phyloP scores from a whole-genome alignment of 1,284 basidiomycete genomes.

The Malassezia sp. region DNA sequence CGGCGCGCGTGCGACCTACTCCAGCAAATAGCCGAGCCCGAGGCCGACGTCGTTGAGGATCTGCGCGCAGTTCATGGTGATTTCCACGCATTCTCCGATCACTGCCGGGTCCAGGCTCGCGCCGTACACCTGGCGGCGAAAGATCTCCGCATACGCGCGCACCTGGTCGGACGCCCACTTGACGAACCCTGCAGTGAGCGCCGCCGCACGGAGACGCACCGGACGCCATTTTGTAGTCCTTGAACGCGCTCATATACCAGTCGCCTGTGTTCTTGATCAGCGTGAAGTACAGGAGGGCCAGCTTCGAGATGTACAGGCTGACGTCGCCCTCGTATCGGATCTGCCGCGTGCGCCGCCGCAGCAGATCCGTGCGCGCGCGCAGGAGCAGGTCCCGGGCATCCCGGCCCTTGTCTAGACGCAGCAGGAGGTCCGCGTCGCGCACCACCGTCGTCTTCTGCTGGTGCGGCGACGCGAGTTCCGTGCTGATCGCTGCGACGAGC shows the following conservation, averaged over 20 bases:
- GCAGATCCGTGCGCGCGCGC: conserved; percentile 62
- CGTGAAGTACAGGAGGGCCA: conserved; percentile 73
- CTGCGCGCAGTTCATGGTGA: conserved; percentile 20
- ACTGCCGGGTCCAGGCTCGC: conserved; percentile 28
- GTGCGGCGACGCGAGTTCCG: conserved; percentile 61
- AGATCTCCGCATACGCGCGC: conserved; percentile 69
- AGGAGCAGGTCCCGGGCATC: conserved; percentile 75
- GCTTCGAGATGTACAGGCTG: conserved; percentile 62
- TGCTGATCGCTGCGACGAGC: conserved; percentile 62
- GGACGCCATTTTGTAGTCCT: conserved; percentile 82
- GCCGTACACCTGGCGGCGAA: conserved; percentile 78
- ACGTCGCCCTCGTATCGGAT: conserved; percentile 86
- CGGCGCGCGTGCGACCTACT: conserved; percentile 9
- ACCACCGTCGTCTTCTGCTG: conserved; percentile 69
- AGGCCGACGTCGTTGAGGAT: conserved; percentile 38
- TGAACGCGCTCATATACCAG: conserved; percentile 93
- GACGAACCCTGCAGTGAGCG: conserved; percentile 62
- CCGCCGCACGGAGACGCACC: conserved; percentile 6
- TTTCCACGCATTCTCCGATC: conserved; percentile 23
- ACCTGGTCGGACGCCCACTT: conserved; percentile 85
- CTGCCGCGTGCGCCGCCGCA: conserved; percentile 64
- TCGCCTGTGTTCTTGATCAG: conserved; percentile 89
- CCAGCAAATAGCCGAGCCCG: conserved; percentile 22
- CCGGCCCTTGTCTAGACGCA: conserved; percentile 64
- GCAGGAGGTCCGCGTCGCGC: conserved; percentile 60